These are phyloP conservation scores for Nelumbo lutea DNA, from an alignment of 164 flowering plant species.

Conservation along the genomic window DNA sequence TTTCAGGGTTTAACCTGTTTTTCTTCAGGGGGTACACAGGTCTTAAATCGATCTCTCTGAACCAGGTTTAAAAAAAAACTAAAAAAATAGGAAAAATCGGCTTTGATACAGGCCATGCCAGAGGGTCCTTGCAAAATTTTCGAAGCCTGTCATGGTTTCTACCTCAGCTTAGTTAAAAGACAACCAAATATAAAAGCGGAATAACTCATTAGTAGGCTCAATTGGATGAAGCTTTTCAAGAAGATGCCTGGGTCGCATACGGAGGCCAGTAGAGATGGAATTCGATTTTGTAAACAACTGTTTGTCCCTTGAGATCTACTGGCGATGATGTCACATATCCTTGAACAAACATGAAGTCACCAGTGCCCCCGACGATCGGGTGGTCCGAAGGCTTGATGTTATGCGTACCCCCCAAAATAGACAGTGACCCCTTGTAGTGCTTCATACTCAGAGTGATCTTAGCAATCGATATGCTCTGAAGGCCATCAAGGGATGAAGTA, in stretches of 20 bases:
- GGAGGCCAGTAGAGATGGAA: conserved; percentile 53
- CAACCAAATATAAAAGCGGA: too few relatives aligned
- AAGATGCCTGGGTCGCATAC: conserved; percentile 16
- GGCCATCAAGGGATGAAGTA: conserved; percentile 34
- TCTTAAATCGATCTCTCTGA: too few relatives aligned
- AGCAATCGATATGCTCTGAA: conserved; percentile 26
- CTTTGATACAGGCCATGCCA: too few relatives aligned
- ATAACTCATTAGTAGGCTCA: too few relatives aligned
- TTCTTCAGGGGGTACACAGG: too few relatives aligned
- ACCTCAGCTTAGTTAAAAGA: too few relatives aligned
- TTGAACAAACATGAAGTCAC: conserved; percentile 41
- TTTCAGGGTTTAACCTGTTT: too few relatives aligned
- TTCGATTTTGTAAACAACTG: conserved; percentile 40
- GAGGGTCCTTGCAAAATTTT: too few relatives aligned
- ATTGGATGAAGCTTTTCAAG: too few relatives aligned
- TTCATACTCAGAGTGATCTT: conserved; percentile 34
- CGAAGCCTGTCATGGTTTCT: too few relatives aligned
- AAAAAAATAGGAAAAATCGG: too few relatives aligned
- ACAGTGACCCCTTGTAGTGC: conserved; percentile 31
- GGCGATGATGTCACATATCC: conserved; percentile 41
- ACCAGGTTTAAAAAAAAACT: too few relatives aligned
- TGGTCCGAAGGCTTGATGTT: conserved; percentile 33
- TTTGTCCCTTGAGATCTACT: conserved; percentile 21
- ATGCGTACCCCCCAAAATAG: conserved; percentile 34
- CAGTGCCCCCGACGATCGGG: conserved; percentile 47